phyloP scores from a whole-genome alignment of 2,329 filamentous ascomycete species.

The Penicillium sp. region DNA sequence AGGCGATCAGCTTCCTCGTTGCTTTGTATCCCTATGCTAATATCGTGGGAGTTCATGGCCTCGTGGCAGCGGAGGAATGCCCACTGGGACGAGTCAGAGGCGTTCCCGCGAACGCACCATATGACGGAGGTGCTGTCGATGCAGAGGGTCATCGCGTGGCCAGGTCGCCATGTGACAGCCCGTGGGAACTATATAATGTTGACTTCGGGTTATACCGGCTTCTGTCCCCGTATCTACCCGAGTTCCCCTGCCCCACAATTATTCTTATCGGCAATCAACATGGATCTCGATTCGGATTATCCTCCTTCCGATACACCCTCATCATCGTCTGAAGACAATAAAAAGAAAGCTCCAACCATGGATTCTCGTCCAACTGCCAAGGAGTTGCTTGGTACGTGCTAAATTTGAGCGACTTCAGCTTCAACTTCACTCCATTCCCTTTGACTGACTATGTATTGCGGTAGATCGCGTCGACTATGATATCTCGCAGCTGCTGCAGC shows the following conservation, averaged over 20 bases:
- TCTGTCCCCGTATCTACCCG: background rate
- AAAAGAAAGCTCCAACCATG: conserved; percentile 24
- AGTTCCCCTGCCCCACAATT: background rate
- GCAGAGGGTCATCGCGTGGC: too few species aligned
- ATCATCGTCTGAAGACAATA: background rate
- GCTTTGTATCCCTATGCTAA: too few species aligned
- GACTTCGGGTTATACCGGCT: background rate
- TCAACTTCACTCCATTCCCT: background rate
- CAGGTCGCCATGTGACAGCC: background rate
- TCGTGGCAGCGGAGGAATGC: too few species aligned
- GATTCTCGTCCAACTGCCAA: conserved; percentile 34
- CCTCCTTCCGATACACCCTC: background rate
- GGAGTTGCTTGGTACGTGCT: conserved; percentile 29
- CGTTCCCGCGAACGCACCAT: too few species aligned
- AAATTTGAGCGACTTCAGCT: background rate
- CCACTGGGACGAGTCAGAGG: too few species aligned
- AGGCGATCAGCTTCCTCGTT: too few species aligned
- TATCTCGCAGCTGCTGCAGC: conserved; percentile 50
- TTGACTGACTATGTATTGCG: background rate
- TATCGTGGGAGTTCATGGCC: too few species aligned
- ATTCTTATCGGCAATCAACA: background rate
- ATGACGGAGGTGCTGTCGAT: too few species aligned
- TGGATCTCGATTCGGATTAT: background rate
- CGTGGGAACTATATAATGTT: background rate
- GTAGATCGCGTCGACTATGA: conserved; percentile 48